Percentiles rank a stretch among this genome's conserved stretches.
phyloP scores from a whole-genome alignment of 2,329 filamentous ascomycete species.

The Penicillium sp. region DNA sequence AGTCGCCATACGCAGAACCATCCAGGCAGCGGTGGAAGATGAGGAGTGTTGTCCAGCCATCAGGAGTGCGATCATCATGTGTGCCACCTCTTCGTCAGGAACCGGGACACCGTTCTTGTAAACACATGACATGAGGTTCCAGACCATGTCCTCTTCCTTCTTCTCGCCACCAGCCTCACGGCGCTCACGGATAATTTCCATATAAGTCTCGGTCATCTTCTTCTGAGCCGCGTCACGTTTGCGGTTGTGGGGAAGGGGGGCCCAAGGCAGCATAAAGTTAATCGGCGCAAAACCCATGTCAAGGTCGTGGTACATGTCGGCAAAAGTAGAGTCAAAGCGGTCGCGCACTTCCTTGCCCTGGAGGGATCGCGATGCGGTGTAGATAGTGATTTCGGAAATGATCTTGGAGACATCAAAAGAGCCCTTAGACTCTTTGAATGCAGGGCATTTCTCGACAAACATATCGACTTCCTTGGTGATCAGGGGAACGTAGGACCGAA shows the following conservation, averaged over 20 bases:
- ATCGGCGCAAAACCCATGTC: constrained; percentile 87
- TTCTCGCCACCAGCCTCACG: constrained; percentile 54
- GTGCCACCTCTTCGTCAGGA: constrained; percentile 81
- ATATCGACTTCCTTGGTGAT: constrained; percentile 72
- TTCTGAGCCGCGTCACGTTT: constrained; percentile 75
- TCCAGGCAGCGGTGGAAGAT: constrained; percentile 80
- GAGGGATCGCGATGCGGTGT: constrained; percentile 80
- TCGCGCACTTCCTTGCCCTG: constrained; percentile 81
- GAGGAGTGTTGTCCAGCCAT: constrained; percentile 93
- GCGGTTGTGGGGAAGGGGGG: constrained; percentile 83
- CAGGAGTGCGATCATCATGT: constrained; percentile 91
- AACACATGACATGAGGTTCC: constrained; percentile 78
- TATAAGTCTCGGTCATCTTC: constrained; percentile 79
- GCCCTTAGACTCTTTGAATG: constrained; percentile 68
- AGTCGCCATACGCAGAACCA: constrained; percentile 75
- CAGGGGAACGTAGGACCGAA: constrained; percentile 71
- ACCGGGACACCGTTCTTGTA: constrained; percentile 80
- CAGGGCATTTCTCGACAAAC: constrained; percentile 67
- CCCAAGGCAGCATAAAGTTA: constrained; percentile 89
- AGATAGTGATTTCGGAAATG: constrained; percentile 86
- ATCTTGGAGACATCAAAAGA: constrained; percentile 69
- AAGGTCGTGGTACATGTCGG: constrained; percentile 80
- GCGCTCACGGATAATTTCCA: constrained; percentile 75
- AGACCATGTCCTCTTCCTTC: constrained; percentile 76
- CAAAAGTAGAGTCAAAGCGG: constrained; percentile 77